Conservation (phyloP, 371 early-diverging fungal species). For the Blakeslea trispora region DNA sequence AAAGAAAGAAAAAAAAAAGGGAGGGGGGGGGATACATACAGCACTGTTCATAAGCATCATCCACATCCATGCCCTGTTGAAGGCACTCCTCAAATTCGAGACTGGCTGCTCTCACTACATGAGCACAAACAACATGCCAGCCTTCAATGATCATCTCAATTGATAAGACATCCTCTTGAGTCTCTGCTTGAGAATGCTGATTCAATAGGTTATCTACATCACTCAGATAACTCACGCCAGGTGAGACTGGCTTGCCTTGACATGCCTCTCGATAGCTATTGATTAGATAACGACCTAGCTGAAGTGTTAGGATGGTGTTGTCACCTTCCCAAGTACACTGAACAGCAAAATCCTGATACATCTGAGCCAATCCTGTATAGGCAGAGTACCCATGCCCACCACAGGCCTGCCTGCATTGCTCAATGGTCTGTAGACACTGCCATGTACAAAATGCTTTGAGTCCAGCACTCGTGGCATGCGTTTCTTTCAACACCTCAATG, state of each 20-base stretch:
- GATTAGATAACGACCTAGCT: conserved; percentile 89
- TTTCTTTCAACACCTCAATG: conserved; percentile 82
- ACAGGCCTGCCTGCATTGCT: conserved; percentile 88
- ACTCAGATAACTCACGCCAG: conserved; percentile 85
- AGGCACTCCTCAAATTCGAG: conserved; percentile 75
- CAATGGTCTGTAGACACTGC: conserved; percentile 84
- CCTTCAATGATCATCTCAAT: conserved; percentile 76
- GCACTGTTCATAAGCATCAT: conserved; percentile 89
- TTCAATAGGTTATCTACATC: conserved; percentile 53
- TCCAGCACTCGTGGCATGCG: conserved; percentile 91
- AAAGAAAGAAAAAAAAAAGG: neutral
- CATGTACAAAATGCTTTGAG: conserved; percentile 96
- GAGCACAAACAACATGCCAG: conserved; percentile 84
- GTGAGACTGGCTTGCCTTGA: conserved; percentile 75
- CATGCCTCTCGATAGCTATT: conserved; percentile 77
- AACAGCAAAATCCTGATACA: conserved; percentile 90
- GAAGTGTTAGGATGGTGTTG: conserved; percentile 89
- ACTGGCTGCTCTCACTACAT: conserved; percentile 80
- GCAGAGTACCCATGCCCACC: conserved; percentile 94
- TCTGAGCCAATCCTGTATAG: conserved; percentile 85
- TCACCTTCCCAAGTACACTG: conserved; percentile 95
- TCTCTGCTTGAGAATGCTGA: conserved; percentile 56
- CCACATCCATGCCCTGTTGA: conserved; percentile 68
- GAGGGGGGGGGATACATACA: conserved; percentile 40
- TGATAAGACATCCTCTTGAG: conserved; percentile 57